Percentiles rank a stretch among this genome's conserved stretches.
These are phyloP conservation scores for Colletotrichum sp. DNA, from an alignment of 2,329 filamentous ascomycete genomes.

Conservation along the genomic window DNA sequence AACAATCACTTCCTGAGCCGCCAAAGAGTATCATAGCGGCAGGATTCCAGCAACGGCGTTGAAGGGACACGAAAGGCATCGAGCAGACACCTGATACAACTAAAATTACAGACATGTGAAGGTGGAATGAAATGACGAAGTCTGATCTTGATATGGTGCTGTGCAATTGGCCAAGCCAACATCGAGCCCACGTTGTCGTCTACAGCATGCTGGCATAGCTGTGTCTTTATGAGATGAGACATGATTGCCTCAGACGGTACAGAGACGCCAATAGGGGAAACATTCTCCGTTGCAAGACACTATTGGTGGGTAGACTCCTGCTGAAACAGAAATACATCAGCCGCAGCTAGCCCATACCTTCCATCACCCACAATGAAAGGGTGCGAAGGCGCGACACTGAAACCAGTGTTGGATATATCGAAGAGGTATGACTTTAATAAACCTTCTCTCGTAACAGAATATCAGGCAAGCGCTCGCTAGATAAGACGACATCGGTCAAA, in stretches of 20 bases:
- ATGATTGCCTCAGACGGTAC: neutral
- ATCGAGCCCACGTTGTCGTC: neutral
- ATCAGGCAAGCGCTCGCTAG: neutral
- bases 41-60: neutral
- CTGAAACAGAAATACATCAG: neutral
- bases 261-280: neutral
- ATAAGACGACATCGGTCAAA: neutral
- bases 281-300: neutral
- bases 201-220: neutral
- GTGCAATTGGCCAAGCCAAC: neutral
- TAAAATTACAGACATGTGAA: neutral
- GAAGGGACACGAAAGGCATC: neutral
- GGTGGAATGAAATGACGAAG: neutral
- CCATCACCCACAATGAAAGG: neutral
- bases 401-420: neutral
- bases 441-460: neutral
- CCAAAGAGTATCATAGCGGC: neutral
- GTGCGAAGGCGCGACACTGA: neutral
- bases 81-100: neutral
- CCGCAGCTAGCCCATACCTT: neutral
- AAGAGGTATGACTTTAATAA: neutral
- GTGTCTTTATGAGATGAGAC: neutral
- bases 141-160: rapidly evolving
- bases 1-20: neutral
- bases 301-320: neutral